Evolutionary conservation across 805 yeast genomes (phyloP), one percentile per base, ranked within the genome.

Genomic region (Lipomyces starkeyi): DNA sequence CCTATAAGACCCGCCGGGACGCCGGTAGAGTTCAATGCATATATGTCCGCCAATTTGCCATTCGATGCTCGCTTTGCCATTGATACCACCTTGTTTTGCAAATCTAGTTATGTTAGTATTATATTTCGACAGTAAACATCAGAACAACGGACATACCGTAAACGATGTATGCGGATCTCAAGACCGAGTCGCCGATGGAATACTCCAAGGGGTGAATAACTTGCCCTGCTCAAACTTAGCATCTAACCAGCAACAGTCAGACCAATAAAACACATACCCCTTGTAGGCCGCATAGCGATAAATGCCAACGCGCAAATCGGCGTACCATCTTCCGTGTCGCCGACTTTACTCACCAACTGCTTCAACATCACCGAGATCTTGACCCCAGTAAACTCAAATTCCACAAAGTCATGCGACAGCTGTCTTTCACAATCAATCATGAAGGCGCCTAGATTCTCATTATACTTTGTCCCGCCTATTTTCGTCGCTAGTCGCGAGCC

Each of bases 111-210:
- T n/a, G 14, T 43, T 43, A 5, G 49, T 3, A 43, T n/a, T n/a
- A n/a, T 8, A n/a, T 7, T 43, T 43, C 22, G 20, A 43, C 20
- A 43, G 9, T 5, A 3, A 25, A 43, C 22, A 17, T 17, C 49
- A 17, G 20, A 7, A 17, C 20, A 1, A 6, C 20, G n/a, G 27
- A n/a, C 35, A 37, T 40, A 64, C 63, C 71, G 32, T 65, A 68
- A 8, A 66, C 49, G 17, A 68, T 27, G 43, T 68, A 68, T n/a
- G 69, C 71, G 7, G 35, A 66, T 7, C 71, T 64, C 5, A 68
- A 47, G 32, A 68, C 60, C 20, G 69, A 57, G 43, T 66, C 69
- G 20, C 69, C 69, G 5, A 66, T 20, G 11, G 20, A 35, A 34
- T 62, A 63, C 32, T 65, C 69, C 17, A 35, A 43, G 20, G 49